Percentiles rank a stretch among this genome's conserved stretches.
Conservation (phyloP, 108 stramenopile genomes). For the Nannochloropsis gaditana region DNA sequence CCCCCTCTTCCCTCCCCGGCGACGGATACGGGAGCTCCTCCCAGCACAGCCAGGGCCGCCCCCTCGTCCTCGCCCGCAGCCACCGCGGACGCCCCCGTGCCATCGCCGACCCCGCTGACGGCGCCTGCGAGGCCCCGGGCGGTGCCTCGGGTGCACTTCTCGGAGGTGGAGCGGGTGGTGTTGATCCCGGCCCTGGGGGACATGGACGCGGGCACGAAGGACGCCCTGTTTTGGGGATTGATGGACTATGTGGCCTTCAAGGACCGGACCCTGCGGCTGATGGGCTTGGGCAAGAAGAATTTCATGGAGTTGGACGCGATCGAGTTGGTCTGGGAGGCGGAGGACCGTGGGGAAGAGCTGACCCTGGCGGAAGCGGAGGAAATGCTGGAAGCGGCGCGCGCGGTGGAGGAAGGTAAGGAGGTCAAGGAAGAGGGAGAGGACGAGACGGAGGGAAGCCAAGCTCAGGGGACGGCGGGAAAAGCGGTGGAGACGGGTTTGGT, state of each 20-base stretch:
- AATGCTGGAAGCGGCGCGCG: neutral
- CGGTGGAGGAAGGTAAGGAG: neutral
- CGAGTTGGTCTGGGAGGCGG: neutral
- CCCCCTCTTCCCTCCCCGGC: neutral
- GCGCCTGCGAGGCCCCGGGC: neutral
- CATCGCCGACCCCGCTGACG: neutral
- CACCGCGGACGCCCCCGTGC: neutral
- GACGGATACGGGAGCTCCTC: neutral
- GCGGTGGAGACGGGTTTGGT: neutral
- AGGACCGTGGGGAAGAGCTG: neutral
- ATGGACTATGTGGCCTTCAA: neutral
- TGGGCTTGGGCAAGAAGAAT: neutral
- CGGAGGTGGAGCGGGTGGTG: neutral
- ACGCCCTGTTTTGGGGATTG: neutral
- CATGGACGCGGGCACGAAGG: neutral
- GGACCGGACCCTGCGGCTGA: neutral
- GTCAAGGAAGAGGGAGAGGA: conserved; percentile 3
- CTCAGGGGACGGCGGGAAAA: neutral
- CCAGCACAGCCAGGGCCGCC: neutral
- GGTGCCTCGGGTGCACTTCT: neutral
- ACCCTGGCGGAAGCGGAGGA: neutral
- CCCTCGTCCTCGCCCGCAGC: neutral
- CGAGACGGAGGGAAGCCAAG: neutral
- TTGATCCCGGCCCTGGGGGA: neutral
- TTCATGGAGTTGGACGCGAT: neutral